Conservation (phyloP, 2,329 filamentous ascomycete species). For the Fusarium haematococcum region DNA sequence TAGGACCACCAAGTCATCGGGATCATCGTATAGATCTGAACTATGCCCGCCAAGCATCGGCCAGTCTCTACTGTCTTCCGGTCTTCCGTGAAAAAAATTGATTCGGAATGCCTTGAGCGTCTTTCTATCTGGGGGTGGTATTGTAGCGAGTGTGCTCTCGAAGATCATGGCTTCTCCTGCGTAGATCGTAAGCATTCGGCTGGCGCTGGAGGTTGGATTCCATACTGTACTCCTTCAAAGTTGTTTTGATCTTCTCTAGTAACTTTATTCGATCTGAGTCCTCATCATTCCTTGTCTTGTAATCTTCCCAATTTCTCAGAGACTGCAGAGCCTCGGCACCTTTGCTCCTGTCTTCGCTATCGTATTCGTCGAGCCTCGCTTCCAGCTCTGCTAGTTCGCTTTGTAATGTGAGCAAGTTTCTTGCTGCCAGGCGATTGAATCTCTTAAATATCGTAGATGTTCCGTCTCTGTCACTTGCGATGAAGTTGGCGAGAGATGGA, state of each 20-base stretch:
- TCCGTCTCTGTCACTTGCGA: constrained; percentile 22
- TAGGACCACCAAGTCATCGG: constrained; percentile 10
- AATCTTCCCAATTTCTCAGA: constrained; percentile 16
- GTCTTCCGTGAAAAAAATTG: constrained; percentile 12
- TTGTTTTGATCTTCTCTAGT: background rate
- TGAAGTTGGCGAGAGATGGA: constrained; percentile 14
- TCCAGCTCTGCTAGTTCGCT: constrained; percentile 4
- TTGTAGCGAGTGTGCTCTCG: constrained; percentile 12
- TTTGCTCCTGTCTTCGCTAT: background rate
- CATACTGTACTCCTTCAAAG: constrained; percentile 13
- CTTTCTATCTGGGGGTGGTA: constrained; percentile 16
- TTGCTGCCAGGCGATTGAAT: constrained; percentile 15
- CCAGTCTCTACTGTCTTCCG: background rate
- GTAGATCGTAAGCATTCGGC: background rate
- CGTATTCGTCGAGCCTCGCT: background rate
- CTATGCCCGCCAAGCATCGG: constrained; percentile 16
- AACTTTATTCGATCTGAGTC: constrained; percentile 1
- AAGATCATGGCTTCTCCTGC: constrained; percentile 18
- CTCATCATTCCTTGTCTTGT: background rate
- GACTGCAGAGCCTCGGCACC: background rate
- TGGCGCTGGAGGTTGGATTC: no score
- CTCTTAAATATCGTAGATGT: constrained; percentile 13
- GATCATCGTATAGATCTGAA: constrained; percentile 9
- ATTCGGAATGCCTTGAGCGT: constrained; percentile 4
- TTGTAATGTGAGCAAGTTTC: constrained; percentile 2